Base-by-base conservation (phyloP, 108 stramenopile genomes). In the Skeletonema marinoi region DNA sequence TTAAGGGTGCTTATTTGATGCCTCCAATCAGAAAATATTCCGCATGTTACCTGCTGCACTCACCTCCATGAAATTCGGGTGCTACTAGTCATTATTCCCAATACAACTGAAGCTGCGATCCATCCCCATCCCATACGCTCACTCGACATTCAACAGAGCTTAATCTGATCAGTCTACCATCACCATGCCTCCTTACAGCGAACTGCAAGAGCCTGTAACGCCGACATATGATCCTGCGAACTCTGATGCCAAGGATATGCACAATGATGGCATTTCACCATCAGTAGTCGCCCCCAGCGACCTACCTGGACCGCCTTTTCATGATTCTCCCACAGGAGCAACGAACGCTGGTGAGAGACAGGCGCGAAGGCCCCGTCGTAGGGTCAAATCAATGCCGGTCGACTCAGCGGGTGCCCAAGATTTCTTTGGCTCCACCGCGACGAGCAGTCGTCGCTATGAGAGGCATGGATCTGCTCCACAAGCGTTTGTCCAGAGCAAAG, bases 311-410 rank as follows among this genome's bases (percentile, higher is more conserved):
- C 36, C 32, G 6, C 38, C 16, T 10, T 48, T 36, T 35, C 31
- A 8, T 17, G 9, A 17, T 42, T 36, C 39, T 29, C 61, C 29
- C 30, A 64, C 63, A 62, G 36, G 21, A 61, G 17, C 32, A 32
- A 64, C 3, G 17, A 33, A 3, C 17, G 33, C 51, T 35, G 21
- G 32, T 4, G 35, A 58, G 33, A 41, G 41, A n/a, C 33, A 73
- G 1, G 14, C 31, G 6, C 56, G 31, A 38, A 14, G 30, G 41
- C 74, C 19, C 32, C 74, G 74, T 9, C 66, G 66, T 14, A 48
- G 66, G 19, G 66, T 58, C 35, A n/a, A 75, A 44, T 75, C 74
- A 32, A 75, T 75, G 74, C 66, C 74, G 11, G 42, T 38, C 10
- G 56, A 65, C 11, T 75, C 74, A 25, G 10, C 30, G 9, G 65